Base-by-base conservation (phyloP, 805 yeast species). In the Starmera amethionina region DNA sequence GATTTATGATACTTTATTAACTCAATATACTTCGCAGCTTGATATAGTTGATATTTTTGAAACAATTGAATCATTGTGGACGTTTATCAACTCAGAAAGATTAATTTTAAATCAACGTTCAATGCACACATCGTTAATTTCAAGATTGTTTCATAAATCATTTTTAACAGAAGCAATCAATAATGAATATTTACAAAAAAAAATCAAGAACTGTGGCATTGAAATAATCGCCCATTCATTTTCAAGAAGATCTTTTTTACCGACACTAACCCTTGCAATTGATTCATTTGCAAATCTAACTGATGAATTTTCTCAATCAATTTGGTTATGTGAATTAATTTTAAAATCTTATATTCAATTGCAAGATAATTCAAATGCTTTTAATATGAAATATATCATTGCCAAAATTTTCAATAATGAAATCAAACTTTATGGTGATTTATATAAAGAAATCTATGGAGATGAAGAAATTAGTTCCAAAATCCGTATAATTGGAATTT, bases 161-260 rank as follows among this genome's bases (percentile, higher is more conserved):
- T 43, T 79, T 6, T 46, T 83, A 34, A 50, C 42, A 7, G 48
- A 49, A 9, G 66, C 81, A 0, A 49, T 59, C 1, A 47, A 51
- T 1, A 57, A 56, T 44, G 55, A 48, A 12, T 46, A 41, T 1
- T 46, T 66, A 15, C 52, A 60, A 10, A 52, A 48, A 7, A 43
- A 44, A 0, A 52, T 43, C 15, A 38, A 31, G 25, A 46, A 41
- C 15, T 65, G 75, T 39, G 66, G 74, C 2, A 36, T 47, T 12
- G 67, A 73, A 1, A 64, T 80, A 3, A 61, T 79, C 27, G 47
- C 51, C 1, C 68, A 72, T 36, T 62, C 85, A 0, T 67, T 54
- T 40, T 79, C 84, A 0, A 72, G 95, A 57, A 74, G 94, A 47
- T 69, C 82, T 3, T 60, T 88, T 8, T 58, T 86, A 19, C 89